Conservation (phyloP, 345 rosid species). For the Salix udensis region DNA sequence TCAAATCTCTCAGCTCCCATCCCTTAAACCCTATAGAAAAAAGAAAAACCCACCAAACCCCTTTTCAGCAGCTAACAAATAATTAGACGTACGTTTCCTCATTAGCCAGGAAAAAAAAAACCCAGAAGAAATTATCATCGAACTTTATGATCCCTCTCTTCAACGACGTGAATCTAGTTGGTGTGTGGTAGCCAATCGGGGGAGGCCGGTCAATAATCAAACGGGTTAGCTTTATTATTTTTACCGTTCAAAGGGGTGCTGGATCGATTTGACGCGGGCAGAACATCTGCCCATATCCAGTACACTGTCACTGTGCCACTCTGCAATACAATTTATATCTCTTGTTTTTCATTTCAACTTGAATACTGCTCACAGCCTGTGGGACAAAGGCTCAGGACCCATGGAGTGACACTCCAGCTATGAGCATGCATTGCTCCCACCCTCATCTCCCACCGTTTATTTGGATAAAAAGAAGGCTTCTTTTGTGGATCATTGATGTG, state of each 20-base stretch:
- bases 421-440: slow-evolving; percentile 30
- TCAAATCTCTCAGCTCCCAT: slow-evolving; percentile 26
- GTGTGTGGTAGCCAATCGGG: not conserved
- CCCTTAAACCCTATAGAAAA: slow-evolving; percentile 14
- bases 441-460: slow-evolving; percentile 30
- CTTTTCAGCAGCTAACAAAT: not conserved
- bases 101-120: slow-evolving; percentile 4
- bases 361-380: slow-evolving; percentile 23
- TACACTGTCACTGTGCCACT: slow-evolving; percentile 18
- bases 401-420: not conserved
- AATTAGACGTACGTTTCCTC: not conserved
- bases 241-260: slow-evolving; percentile 23
- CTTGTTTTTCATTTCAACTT: slow-evolving; percentile 24
- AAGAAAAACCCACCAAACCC: slow-evolving; percentile 21
- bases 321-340: slow-evolving; percentile 35
- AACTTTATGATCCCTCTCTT: not conserved
- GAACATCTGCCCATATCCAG: slow-evolving; percentile 38
- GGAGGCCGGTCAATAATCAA: slow-evolving; percentile 8
- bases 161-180: slow-evolving; percentile 21
- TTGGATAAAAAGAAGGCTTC: slow-evolving; percentile 6
- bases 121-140: slow-evolving; percentile 2
- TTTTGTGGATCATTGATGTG: slow-evolving; percentile 27
- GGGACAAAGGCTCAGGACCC: not conserved
- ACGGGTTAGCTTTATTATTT: slow-evolving; percentile 17
- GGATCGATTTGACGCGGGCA: slow-evolving; percentile 40